Evolutionary conservation across 768 basidiomycete species (phyloP), one percentile per base, ranked within the genome.

Genomic region (Leccinum pellstonianum): DNA sequence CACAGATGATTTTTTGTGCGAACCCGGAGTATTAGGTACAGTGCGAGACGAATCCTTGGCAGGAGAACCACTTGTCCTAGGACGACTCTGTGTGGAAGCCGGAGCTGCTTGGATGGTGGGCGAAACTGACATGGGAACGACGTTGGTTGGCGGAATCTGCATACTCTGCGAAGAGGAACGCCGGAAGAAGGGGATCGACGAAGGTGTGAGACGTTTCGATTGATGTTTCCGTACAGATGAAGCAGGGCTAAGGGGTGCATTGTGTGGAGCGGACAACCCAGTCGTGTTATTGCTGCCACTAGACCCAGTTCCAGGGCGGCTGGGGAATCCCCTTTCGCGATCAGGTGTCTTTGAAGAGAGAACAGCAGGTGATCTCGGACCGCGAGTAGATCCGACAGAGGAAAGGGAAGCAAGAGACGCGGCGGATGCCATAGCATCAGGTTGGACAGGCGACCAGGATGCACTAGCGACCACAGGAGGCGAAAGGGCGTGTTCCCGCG

Each of bases 181-280:
- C 48, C 92, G 85, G 79, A 96, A 95, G 76, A 96, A 96, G 2
- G 94, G 94, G 60, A 96, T 96, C 14, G 92, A 91, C 27, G 92
- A 94, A 1, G 93, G 93, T 1, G 94, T 95, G 50, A 94, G 83
- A 59, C 94, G 87, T 72, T 88, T 93, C 23, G 76, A 71, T 58
- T 86, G 85, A 29, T 83, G 81, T 43, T 87, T 84, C 55, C 86
- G 83, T 47, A 87, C 73, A 15, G 89, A 90, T 17, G 85, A 81
- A 19, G 86, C 79, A 33, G 91, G 91, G 66, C 90, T 92, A 23
- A 90, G 81, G 19, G 90, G 87, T 15, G 80, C 83, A 43, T 81
- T 76, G 41, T 80, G 81, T 54, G 82, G 78, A 14, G 85, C 79
- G 8, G 82, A 77, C 56, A 85, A 74, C 21, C 78, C 80, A 57